A percentile compares a stretch with the other conserved stretches of the same genome.
Evolutionary conservation across 108 stramenopile species (phyloP).

Genomic region (Fistulifera pelliculosa): DNA sequence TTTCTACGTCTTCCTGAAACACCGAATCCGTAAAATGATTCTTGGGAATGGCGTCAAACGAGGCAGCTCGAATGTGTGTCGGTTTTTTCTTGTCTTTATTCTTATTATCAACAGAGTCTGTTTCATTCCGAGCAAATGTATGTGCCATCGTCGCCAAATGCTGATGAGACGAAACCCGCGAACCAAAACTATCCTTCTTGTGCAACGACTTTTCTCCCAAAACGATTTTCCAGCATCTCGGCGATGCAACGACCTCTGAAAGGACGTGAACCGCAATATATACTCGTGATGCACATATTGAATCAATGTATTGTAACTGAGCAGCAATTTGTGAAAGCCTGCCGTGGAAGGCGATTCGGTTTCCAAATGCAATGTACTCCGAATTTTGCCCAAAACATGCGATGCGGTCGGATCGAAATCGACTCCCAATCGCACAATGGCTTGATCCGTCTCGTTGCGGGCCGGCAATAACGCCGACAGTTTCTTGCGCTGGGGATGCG

Average conservation of each 20-base stretch:
- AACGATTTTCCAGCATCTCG: background rate
- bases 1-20: constrained; percentile 1
- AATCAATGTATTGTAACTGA: constrained; percentile 27
- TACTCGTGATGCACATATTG: constrained; percentile 23
- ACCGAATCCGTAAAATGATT: background rate
- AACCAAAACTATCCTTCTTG: background rate
- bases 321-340: constrained; percentile 24
- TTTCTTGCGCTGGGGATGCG: background rate
- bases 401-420: background rate
- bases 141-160: background rate
- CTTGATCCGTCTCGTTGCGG: constrained; percentile 4
- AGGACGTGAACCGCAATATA: constrained; percentile 3
- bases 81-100: background rate
- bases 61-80: background rate
- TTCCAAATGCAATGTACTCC: background rate
- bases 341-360: background rate
- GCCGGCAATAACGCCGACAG: background rate
- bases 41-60: background rate
- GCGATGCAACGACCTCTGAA: background rate
- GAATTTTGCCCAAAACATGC: background rate
- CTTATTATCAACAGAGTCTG: background rate
- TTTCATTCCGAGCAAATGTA: background rate
- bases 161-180: background rate
- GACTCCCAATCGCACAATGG: background rate
- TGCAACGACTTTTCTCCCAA: background rate